Conservation (phyloP, 257 asterid species). For the Nicotiana obtusifolia region DNA sequence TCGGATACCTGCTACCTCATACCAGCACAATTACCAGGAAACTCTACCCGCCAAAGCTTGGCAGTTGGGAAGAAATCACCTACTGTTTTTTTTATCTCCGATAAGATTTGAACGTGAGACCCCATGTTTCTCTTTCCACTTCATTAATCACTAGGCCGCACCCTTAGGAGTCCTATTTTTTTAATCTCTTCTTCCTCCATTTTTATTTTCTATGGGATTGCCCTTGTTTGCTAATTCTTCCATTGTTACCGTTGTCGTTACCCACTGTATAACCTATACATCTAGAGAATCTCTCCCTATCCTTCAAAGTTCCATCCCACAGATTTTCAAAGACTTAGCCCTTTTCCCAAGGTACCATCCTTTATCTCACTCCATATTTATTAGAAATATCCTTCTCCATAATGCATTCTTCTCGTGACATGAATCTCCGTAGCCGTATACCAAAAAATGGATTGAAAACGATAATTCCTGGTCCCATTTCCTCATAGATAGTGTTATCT, state of each 20-base stretch:
- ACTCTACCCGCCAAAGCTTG: too few species aligned
- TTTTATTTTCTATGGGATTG: not conserved
- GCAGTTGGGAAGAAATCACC: too few species aligned
- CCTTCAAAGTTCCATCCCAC: not conserved
- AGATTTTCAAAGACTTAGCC: not conserved
- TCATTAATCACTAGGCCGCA: too few species aligned
- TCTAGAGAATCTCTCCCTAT: not conserved
- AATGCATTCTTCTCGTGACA: not conserved
- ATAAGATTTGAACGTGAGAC: too few species aligned
- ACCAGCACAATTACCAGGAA: too few species aligned
- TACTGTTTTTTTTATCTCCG: too few species aligned
- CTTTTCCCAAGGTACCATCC: not conserved
- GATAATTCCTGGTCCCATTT: not conserved
- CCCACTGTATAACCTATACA: not conserved
- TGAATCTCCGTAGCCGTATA: not conserved
- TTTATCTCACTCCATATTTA: not conserved
- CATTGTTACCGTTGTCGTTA: not conserved
- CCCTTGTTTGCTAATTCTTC: not conserved
- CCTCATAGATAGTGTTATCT: not conserved
- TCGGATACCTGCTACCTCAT: too few species aligned
- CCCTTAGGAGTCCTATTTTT: too few species aligned
- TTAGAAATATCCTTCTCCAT: not conserved
- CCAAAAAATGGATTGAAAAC: not conserved
- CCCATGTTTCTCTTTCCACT: too few species aligned
- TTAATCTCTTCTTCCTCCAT: not conserved